A percentile compares a stretch with the other conserved stretches of the same genome.
Evolutionary conservation across 805 yeast genomes (phyloP).

Genomic region (Ogataea dorogensis): DNA sequence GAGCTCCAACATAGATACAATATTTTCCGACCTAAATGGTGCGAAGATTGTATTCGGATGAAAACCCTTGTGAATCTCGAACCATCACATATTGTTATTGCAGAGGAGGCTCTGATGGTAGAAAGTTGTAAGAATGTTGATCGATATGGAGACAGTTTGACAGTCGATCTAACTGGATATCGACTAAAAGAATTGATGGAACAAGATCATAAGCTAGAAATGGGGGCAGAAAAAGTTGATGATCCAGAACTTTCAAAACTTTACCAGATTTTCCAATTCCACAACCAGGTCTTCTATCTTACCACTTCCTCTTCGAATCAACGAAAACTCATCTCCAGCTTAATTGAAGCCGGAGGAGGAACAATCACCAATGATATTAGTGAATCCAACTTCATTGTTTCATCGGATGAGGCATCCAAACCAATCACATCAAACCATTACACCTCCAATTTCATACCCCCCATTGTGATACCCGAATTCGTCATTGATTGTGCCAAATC

Average conservation of each 20-base stretch:
- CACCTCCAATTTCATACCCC: slow-evolving; percentile 25
- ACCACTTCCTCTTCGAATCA: slow-evolving; percentile 17
- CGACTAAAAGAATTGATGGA: slow-evolving; percentile 25
- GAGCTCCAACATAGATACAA: slow-evolving; percentile 45
- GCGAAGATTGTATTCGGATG: slow-evolving; percentile 58
- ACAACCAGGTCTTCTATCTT: slow-evolving; percentile 36
- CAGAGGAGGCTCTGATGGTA: slow-evolving; percentile 32
- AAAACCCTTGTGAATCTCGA: slow-evolving; percentile 50
- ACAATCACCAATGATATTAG: slow-evolving; percentile 28
- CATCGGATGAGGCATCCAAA: too few species aligned
- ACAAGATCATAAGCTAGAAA: background rate
- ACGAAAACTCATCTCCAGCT: slow-evolving; percentile 17
- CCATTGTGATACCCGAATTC: slow-evolving; percentile 38
- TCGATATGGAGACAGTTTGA: slow-evolving; percentile 60
- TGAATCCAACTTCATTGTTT: too few species aligned
- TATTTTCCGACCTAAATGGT: slow-evolving; percentile 68
- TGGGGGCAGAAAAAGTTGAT: background rate
- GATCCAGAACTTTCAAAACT: slow-evolving; percentile 1
- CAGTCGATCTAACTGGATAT: slow-evolving; percentile 29
- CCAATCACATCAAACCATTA: too few species aligned
- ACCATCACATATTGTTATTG: slow-evolving; percentile 53
- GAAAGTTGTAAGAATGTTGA: slow-evolving; percentile 45
- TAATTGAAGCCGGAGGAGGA: slow-evolving; percentile 47
- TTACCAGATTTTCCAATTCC: slow-evolving; percentile 29
- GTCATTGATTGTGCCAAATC: slow-evolving; percentile 32